Percentiles rank a stretch among this genome's conserved stretches.
These are phyloP conservation scores for Scheffersomyces titani DNA, from an alignment of 1,139 yeast species.

Conservation along the genomic window DNA sequence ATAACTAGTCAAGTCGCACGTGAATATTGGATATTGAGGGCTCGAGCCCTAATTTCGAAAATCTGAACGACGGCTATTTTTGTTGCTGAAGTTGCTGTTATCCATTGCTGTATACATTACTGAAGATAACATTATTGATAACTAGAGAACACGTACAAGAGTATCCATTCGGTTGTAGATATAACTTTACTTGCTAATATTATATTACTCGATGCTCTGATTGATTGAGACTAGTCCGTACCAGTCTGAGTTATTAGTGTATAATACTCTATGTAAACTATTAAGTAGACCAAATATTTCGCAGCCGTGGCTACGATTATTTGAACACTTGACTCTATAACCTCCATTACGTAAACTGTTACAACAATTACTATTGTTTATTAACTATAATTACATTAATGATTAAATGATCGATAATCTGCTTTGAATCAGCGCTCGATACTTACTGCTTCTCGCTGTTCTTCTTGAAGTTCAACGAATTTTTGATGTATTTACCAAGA, in stretches of 20 bases:
- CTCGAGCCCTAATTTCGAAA: neutral
- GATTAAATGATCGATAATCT: neutral
- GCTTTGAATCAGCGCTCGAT: neutral
- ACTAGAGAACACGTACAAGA: neutral
- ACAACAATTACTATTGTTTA: neutral
- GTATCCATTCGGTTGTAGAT: too few relatives aligned
- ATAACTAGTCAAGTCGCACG: too few relatives aligned
- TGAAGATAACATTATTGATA: neutral
- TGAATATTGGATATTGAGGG: too few relatives aligned
- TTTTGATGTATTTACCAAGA: slow-evolving; percentile 1
- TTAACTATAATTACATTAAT: neutral
- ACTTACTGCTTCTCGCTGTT: neutral
- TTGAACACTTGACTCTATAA: neutral
- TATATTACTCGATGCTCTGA: too few relatives aligned
- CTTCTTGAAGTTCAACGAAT: neutral
- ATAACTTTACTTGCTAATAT: too few relatives aligned
- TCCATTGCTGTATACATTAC: neutral
- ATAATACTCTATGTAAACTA: neutral
- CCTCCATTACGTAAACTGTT: neutral
- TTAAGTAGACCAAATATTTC: neutral
- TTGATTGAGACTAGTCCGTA: too few relatives aligned
- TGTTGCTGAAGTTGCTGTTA: neutral
- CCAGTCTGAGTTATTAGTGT: too few relatives aligned
- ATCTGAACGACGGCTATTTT: neutral
- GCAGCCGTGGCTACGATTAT: neutral